phyloP scores from a whole-genome alignment of 139 green algal genomes.

The Ulvella scutata region DNA sequence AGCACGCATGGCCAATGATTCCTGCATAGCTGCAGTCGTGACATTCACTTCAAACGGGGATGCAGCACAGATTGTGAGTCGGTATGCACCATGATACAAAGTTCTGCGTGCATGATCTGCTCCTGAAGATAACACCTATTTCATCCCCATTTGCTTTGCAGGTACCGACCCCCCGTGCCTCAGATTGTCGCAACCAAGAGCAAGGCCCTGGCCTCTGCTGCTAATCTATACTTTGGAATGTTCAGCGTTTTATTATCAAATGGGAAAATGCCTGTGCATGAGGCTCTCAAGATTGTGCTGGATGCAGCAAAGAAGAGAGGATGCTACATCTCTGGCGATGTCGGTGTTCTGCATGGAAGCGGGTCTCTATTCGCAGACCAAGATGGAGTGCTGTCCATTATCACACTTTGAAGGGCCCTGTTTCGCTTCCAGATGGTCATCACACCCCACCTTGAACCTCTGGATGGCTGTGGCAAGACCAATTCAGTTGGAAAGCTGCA shows the following conservation, averaged over 20 bases:
- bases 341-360: background rate
- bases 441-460: no score
- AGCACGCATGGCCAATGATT: conserved; percentile 17
- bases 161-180: conserved; percentile 30
- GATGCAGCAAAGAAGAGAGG: background rate
- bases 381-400: background rate
- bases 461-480: background rate
- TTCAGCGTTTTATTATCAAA: background rate
- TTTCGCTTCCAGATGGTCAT: no score
- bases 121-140: no score
- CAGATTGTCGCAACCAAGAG: conserved; percentile 5
- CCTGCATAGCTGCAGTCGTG: background rate
- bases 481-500: background rate
- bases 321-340: background rate
- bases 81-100: no score
- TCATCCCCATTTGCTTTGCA: no score
- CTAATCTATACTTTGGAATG: background rate
- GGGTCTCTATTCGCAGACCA: background rate
- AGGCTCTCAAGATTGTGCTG: background rate
- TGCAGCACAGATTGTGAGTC: background rate
- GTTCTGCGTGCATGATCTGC: no score
- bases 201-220: background rate
- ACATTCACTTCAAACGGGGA: background rate
- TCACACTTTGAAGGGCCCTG: no score
- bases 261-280: background rate